Base-by-base conservation (phyloP, 2,329 filamentous ascomycete genomes). In the Gaeumannomyces tritici region DNA sequence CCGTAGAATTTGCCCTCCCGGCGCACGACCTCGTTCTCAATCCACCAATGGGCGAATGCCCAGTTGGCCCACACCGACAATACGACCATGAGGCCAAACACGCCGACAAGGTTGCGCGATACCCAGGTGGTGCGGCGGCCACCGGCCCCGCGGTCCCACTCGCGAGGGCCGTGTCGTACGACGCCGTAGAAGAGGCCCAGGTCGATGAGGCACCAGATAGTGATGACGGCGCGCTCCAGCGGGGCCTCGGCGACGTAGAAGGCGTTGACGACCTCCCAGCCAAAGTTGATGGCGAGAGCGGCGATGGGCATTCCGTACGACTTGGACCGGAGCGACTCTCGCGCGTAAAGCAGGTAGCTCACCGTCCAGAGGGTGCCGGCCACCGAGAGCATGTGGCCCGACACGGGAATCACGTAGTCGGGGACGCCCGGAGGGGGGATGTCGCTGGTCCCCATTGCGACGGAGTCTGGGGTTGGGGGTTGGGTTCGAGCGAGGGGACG, bases 1-100 rank as follows among this genome's bases (percentile, higher is more conserved):
- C 75, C 71, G 68, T 73, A 78, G 65, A 73, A 75, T 69, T 78
- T 79, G 58, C 79, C 79, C 62, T 76, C 71, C 66, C 80, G 79
- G 64, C 27, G 27, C 15, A 18, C 47, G 59, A 61, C 27, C 35
- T 61, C 27, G 42, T 61, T 55, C 9, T 0, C 29, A 18, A 61
- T 61, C 59, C 59, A 61, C 59, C 59, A 61, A 4, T n/a, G 24
- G 18, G 59, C 59, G 15, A 61, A 28, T 28, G 35, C 51, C 59
- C 59, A 61, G 26, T 61, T 35, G 26, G 51, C 27, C 59, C 59
- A 61, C 13, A 55, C 8, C 42, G 59, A 35, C 35, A 61, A 18
- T 26, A 35, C 27, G 5, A 61, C 27, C 60, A 61, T 18, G 8
- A 21, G 28, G 31, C 51, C 55, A 18, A 61, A 57, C 21, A 35